Conservation (phyloP, 2,329 filamentous ascomycete species). For the Aspergillus ochraceus region DNA sequence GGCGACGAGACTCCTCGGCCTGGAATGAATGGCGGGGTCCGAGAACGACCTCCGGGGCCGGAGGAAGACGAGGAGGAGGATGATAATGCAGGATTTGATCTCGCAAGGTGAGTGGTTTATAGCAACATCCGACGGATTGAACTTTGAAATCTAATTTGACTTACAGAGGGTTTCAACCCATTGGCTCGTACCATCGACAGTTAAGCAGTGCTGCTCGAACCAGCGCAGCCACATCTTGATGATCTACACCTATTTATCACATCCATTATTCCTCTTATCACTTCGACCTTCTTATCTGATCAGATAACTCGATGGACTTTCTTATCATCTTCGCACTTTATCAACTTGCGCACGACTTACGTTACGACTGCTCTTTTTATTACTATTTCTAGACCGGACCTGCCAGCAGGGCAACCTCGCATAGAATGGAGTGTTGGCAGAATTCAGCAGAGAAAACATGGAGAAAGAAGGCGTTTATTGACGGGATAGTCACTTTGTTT, state of each 20-base stretch:
- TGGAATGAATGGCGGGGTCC: conserved; percentile 16
- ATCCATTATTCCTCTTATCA: background rate
- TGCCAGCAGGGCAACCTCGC: background rate
- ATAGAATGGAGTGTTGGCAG: conserved; percentile 1
- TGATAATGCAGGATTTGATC: conserved; percentile 46
- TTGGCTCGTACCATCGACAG: conserved; percentile 47
- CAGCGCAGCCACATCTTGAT: conserved; percentile 30
- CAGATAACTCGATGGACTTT: background rate
- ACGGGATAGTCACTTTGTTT: background rate
- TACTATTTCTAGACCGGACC: background rate
- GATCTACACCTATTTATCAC: background rate
- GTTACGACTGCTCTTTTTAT: background rate
- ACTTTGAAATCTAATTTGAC: conserved; percentile 1
- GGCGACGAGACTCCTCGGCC: conserved; percentile 24
- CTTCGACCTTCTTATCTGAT: no score
- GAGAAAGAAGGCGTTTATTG: background rate
- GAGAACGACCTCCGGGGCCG: conserved; percentile 16
- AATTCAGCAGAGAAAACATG: background rate
- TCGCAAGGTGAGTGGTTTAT: conserved; percentile 41
- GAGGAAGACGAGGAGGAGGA: conserved; percentile 42
- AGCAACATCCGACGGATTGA: background rate
- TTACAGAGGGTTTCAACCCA: conserved; percentile 49
- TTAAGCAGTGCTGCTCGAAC: conserved; percentile 40
- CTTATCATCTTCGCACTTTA: background rate
- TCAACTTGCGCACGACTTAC: background rate